Evolutionary conservation across 805 yeast species (phyloP), one percentile per base, ranked within the genome.

Genomic region (Candida ficus): DNA sequence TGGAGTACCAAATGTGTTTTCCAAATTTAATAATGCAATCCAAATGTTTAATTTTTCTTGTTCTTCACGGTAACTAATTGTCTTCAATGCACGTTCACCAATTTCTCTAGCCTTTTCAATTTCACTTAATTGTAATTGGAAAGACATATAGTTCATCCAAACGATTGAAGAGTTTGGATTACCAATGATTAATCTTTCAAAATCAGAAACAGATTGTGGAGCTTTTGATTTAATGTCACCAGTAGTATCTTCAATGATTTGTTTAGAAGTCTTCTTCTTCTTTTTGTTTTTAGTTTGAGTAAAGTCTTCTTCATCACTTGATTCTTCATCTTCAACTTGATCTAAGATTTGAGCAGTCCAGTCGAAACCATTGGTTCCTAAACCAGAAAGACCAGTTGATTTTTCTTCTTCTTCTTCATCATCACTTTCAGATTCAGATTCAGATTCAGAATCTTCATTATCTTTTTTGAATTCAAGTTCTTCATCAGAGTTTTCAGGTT

Each of bases 61-160:
- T 62, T 93, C 98, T 56, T 90, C 96, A 56, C 96, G 78, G 65
- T 80, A 87, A 54, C 77, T 80, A 52, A 93, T 95, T 6, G 93
- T 82, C 67, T 86, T 86, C 58, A 93, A 73, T 3, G 98, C 99
- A 47, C 99, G 78, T 53, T 83, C 85, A 33, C 87, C 97, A 53
- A 93, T 78, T 60, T 87, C 95, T 53, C 99, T 79, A 9, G 97
- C 96, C 64, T 86, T 88, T 29, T 91, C 97, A 44, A 89, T 69
- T 63, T 93, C 99, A 68, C 96, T 85, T 47, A 91, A 71, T 63
- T 90, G 96, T 48, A 93, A 72, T 63, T 90, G 96, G 83, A 91
- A 93, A 4, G 98, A 90, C 96, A 93, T 93, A 66, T 85, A 93
- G 65, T 90, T 87, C 86, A 93, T 91, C 99, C 99, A 93, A 42